phyloP scores from a whole-genome alignment of 257 asterid genomes.

The Solanum ossicruentum region DNA sequence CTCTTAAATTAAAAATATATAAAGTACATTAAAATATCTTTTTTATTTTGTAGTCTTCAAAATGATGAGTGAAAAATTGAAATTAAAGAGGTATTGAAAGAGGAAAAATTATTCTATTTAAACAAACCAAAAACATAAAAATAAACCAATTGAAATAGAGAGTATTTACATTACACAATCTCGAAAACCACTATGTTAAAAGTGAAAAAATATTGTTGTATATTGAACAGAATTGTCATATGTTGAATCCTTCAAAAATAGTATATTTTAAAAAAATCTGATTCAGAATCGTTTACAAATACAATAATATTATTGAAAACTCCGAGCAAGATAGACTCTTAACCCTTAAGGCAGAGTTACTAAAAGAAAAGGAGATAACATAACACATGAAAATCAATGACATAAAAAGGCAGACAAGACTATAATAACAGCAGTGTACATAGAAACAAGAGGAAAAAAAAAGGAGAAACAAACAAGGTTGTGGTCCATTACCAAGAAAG shows the following conservation, averaged over 20 bases:
- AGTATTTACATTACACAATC: not conserved
- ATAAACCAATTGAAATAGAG: too few relatives aligned
- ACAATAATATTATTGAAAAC: too few relatives aligned
- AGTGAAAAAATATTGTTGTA: too few relatives aligned
- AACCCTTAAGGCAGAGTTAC: not conserved
- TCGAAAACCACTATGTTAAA: not conserved
- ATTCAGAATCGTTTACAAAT: too few relatives aligned
- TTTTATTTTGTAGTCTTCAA: not conserved
- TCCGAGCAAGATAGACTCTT: too few relatives aligned
- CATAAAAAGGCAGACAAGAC: not conserved
- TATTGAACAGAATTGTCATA: too few relatives aligned
- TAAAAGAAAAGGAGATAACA: not conserved
- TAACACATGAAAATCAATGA: not conserved
- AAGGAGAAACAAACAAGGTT: not conserved
- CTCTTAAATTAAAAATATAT: too few relatives aligned
- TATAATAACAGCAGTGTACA: not conserved
- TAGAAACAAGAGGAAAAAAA: not conserved
- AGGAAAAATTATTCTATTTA: too few relatives aligned
- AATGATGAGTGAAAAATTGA: fast-evolving
- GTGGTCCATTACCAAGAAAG: conserved; percentile 1
- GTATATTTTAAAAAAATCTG: too few relatives aligned
- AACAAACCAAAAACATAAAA: too few relatives aligned
- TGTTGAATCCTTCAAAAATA: too few relatives aligned
- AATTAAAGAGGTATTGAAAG: not conserved
- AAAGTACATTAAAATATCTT: too few relatives aligned